Evolutionary conservation across 257 asterid species (phyloP).

Genomic region (Catharanthus roseus): DNA sequence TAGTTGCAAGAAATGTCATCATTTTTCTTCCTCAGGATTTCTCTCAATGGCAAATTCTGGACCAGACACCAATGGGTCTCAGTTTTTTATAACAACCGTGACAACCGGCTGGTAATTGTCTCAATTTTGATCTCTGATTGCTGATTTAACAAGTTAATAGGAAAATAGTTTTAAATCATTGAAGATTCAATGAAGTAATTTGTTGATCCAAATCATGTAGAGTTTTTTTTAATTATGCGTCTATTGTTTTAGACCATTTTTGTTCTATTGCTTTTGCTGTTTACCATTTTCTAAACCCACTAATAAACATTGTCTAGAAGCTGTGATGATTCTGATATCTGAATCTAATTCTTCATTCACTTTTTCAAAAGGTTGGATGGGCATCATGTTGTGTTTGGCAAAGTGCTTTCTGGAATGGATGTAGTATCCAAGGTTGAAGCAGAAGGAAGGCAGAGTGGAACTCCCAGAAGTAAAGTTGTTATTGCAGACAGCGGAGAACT

Average conservation of each 20-base stretch:
- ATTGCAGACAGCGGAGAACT: constrained; percentile 72
- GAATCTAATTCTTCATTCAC: constrained; percentile 5
- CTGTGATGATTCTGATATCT: background rate
- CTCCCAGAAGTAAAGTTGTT: constrained; percentile 49
- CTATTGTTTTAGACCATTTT: background rate
- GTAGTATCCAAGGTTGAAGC: constrained; percentile 66
- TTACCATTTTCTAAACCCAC: background rate
- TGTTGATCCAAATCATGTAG: background rate
- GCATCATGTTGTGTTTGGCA: constrained; percentile 85
- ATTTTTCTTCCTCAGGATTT: constrained; percentile 38
- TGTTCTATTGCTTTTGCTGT: background rate
- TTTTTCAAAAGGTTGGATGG: constrained; percentile 72
- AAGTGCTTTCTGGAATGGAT: constrained; percentile 88
- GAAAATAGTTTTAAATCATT: background rate
- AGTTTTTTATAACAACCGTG: constrained; percentile 75
- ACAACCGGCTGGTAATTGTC: constrained; percentile 61
- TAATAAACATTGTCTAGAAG: background rate
- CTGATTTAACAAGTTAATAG: background rate
- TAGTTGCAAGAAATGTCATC: background rate
- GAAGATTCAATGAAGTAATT: background rate
- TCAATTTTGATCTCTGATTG: background rate
- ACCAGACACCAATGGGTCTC: constrained; percentile 86
- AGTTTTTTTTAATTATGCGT: background rate
- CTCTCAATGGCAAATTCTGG: constrained; percentile 94
- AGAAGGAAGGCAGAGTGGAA: constrained; percentile 55